These are phyloP conservation scores for Saccharomycopsis amapae DNA, from an alignment of 805 yeast genomes.

Conservation along the genomic window DNA sequence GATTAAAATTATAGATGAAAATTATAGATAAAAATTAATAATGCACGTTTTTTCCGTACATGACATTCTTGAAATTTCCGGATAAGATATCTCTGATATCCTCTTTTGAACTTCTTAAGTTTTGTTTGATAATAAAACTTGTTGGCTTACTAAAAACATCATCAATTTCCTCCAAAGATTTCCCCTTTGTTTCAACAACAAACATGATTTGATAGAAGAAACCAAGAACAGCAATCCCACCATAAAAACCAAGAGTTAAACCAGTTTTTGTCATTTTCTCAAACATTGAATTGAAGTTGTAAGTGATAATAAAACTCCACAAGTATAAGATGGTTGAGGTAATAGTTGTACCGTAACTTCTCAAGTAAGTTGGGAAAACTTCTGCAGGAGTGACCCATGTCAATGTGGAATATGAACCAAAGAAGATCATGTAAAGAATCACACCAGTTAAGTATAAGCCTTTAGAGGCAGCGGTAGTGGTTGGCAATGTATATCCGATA, in stretches of 20 bases:
- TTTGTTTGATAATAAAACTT: conserved; percentile 28
- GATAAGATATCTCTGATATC: neutral
- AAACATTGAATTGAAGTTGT: conserved; percentile 53
- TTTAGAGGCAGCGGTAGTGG: conserved; percentile 37
- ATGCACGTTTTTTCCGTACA: neutral
- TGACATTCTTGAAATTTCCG: neutral
- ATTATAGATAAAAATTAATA: neutral
- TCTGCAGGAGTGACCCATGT: conserved; percentile 69
- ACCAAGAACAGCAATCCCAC: conserved; percentile 57
- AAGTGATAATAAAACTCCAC: conserved; percentile 59
- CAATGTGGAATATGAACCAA: conserved; percentile 58
- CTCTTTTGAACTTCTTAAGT: conserved; percentile 15
- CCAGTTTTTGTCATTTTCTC: conserved; percentile 56
- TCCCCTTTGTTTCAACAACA: conserved; percentile 68
- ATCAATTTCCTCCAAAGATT: conserved; percentile 67
- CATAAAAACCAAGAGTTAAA: conserved; percentile 57
- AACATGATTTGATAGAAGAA: conserved; percentile 45
- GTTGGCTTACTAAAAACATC: conserved; percentile 50
- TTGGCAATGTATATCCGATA: conserved; percentile 42
- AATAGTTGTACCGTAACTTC: conserved; percentile 61
- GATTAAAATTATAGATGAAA: no score
- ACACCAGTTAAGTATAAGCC: conserved; percentile 59
- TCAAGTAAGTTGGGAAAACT: conserved; percentile 49
- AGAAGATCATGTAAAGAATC: conserved; percentile 57
- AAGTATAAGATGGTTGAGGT: conserved; percentile 48